These are phyloP conservation scores for Aspergillus homomorphus DNA, from an alignment of 495 filamentous ascomycete species.

Conservation along the genomic window DNA sequence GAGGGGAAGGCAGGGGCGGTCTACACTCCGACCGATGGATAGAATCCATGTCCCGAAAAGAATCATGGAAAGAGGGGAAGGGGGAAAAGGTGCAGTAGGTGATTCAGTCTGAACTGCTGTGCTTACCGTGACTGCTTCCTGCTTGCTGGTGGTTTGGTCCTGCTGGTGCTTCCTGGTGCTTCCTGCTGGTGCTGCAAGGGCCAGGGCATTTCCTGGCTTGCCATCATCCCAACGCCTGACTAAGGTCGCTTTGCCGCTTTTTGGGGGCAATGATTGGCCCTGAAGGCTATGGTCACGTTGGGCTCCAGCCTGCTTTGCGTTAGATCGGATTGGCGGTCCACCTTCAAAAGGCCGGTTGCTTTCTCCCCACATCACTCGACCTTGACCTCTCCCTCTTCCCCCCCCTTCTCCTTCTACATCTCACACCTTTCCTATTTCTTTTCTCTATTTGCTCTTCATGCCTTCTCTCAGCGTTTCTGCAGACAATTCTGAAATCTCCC, in stretches of 20 bases:
- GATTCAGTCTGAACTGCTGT: neutral
- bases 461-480: constrained; percentile 35
- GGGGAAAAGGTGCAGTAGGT: neutral
- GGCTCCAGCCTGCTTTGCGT: constrained; percentile 39
- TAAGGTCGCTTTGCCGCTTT: neutral
- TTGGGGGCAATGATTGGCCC: constrained; percentile 28
- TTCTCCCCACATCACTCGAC: constrained; percentile 39
- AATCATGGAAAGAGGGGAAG: neutral
- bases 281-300: constrained; percentile 36
- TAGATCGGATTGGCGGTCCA: constrained; percentile 41
- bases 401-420: constrained; percentile 20
- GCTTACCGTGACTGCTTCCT: neutral
- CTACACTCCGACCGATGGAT: neutral
- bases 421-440: constrained; percentile 6
- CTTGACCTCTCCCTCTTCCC: constrained; percentile 25
- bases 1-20: neutral
- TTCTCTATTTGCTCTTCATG: constrained; percentile 44
- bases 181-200: constrained; percentile 4
- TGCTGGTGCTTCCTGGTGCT: neutral
- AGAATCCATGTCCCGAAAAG: no score
- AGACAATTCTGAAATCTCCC: constrained; percentile 29
- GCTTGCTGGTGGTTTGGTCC: neutral
- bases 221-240: constrained; percentile 2
- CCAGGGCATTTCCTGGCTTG: constrained; percentile 4
- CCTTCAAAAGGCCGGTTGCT: constrained; percentile 44